These are phyloP conservation scores for Helotiales sp. DNA, from an alignment of 2,329 filamentous ascomycete genomes.

Conservation along the genomic window DNA sequence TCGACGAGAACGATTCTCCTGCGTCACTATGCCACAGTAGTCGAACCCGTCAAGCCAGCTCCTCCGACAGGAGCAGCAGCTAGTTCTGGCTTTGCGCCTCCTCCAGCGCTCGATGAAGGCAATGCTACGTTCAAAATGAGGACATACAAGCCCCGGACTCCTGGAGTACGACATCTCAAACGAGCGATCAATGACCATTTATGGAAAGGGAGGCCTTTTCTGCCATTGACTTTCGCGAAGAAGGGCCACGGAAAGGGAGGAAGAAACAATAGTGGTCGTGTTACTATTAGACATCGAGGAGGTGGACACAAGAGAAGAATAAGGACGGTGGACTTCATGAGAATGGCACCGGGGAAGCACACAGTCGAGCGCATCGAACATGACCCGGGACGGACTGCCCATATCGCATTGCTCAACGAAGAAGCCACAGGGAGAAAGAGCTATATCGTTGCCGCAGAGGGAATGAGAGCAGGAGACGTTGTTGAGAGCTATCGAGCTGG, in stretches of 20 bases:
- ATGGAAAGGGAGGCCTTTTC: constrained; percentile 86
- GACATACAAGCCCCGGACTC: constrained; percentile 91
- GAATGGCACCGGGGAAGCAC: constrained; percentile 77
- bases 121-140: constrained; percentile 53
- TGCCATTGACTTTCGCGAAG: constrained; percentile 84
- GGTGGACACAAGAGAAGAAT: constrained; percentile 92
- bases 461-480: constrained; percentile 85
- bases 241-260: constrained; percentile 92
- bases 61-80: constrained; percentile 39
- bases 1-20: constrained; percentile 43
- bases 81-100: constrained; percentile 44
- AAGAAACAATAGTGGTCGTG: constrained; percentile 79
- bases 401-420: constrained; percentile 84
- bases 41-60: constrained; percentile 40
- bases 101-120: constrained; percentile 41
- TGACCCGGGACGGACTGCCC: constrained; percentile 88
- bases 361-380: constrained; percentile 93
- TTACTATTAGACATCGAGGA: constrained; percentile 89
- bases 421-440: constrained; percentile 73
- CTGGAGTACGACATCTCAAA: constrained; percentile 87
- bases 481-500: constrained; percentile 91
- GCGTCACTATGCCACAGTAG: constrained; percentile 52
- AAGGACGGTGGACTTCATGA: constrained; percentile 84
- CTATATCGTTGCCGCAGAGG: constrained; percentile 95
- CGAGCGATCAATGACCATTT: constrained; percentile 94